Conservation (phyloP, 164 flowering plant genomes). For the Aristolochia contorta region DNA sequence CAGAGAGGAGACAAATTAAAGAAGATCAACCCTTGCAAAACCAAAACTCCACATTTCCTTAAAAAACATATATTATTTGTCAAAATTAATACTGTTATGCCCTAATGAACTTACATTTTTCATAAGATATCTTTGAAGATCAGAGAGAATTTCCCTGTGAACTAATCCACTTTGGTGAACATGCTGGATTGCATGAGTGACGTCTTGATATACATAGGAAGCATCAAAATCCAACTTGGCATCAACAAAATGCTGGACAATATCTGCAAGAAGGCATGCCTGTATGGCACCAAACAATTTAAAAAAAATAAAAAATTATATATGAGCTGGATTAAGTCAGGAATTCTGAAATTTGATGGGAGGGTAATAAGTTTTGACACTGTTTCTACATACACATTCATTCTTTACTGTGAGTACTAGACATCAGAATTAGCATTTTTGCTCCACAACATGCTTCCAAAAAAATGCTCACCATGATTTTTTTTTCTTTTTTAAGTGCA, state of each 20-base stretch:
- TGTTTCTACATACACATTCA: too few relatives aligned
- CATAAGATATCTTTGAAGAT: slow-evolving; percentile 68
- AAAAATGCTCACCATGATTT: not conserved
- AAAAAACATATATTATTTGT: not conserved
- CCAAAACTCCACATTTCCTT: not conserved
- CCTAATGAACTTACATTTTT: slow-evolving; percentile 61
- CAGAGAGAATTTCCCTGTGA: slow-evolving; percentile 70
- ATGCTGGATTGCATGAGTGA: slow-evolving; percentile 80
- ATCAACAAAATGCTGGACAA: slow-evolving; percentile 90
- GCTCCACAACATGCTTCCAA: too few relatives aligned
- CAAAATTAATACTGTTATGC: not conserved
- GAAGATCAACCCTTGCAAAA: not conserved
- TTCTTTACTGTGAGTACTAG: too few relatives aligned
- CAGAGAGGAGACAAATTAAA: not conserved
- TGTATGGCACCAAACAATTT: slow-evolving; percentile 14
- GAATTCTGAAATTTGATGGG: too few relatives aligned
- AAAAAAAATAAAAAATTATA: too few relatives aligned
- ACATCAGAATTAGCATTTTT: too few relatives aligned
- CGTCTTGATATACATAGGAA: slow-evolving; percentile 79
- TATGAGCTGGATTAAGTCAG: too few relatives aligned
- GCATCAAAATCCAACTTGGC: slow-evolving; percentile 94
- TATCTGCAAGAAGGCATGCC: slow-evolving; percentile 93
- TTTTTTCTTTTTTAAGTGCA: too few relatives aligned
- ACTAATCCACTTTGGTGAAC: slow-evolving; percentile 88
- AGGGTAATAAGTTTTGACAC: too few relatives aligned